These are phyloP conservation scores for Trichoderma brevicompactum DNA, from an alignment of 2,329 filamentous ascomycete genomes.

Conservation along the genomic window DNA sequence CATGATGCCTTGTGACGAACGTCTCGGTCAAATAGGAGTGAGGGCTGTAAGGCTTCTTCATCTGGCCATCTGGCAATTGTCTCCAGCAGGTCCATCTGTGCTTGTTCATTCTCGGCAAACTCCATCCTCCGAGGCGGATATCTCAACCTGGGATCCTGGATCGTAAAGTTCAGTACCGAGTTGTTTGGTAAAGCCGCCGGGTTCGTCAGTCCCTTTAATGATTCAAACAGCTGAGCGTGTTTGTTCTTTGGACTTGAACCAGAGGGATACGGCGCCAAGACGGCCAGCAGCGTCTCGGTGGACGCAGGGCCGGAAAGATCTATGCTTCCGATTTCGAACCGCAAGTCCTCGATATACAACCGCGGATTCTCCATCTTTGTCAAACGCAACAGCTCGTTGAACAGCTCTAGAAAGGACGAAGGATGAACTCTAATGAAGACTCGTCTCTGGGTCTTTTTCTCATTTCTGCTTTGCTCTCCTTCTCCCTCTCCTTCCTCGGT, in stretches of 20 bases:
- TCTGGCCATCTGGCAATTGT: slow-evolving; percentile 69
- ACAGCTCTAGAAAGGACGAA: slow-evolving; percentile 73
- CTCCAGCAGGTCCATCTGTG: slow-evolving; percentile 56
- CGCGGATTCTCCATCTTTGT: slow-evolving; percentile 64
- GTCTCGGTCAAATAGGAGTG: slow-evolving; percentile 70
- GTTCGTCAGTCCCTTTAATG: slow-evolving; percentile 65
- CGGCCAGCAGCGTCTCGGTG: slow-evolving; percentile 74
- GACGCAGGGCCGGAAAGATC: slow-evolving; percentile 69
- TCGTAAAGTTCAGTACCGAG: slow-evolving; percentile 71
- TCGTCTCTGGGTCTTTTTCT: slow-evolving; percentile 43
- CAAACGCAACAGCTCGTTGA: slow-evolving; percentile 63
- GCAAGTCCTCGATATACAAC: slow-evolving; percentile 68
- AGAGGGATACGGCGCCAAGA: slow-evolving; percentile 60
- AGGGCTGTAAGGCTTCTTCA: slow-evolving; percentile 54
- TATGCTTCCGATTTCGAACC: slow-evolving; percentile 68
- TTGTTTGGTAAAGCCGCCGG: slow-evolving; percentile 71
- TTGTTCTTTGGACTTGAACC: slow-evolving; percentile 37
- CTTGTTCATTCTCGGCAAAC: slow-evolving; percentile 45
- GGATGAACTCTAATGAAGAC: slow-evolving; percentile 81
- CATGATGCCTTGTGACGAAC: slow-evolving; percentile 66
- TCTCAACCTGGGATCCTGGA: slow-evolving; percentile 78
- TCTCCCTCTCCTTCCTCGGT: slow-evolving; percentile 31
- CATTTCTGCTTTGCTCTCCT: slow-evolving; percentile 23
- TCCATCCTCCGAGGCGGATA: slow-evolving; percentile 69
- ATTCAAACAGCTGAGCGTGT: slow-evolving; percentile 56